These are phyloP conservation scores for Fonsecaea nubica DNA, from an alignment of 2,329 filamentous ascomycete genomes.

Conservation along the genomic window DNA sequence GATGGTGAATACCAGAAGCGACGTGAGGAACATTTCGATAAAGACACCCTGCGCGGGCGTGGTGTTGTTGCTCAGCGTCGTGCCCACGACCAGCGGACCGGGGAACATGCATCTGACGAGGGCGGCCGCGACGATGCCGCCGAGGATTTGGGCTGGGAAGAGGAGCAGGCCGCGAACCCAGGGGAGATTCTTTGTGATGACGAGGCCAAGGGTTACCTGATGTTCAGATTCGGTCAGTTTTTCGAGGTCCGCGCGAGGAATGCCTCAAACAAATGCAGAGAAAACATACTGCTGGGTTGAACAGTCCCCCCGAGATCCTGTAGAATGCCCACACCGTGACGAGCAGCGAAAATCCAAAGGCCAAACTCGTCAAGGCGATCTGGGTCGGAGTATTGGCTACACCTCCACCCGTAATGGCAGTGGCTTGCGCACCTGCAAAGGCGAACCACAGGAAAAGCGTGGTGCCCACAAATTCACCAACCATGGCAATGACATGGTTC, in stretches of 20 bases:
- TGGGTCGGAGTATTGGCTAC: constrained; percentile 15
- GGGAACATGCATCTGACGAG: constrained; percentile 65
- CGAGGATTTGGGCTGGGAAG: constrained; percentile 64
- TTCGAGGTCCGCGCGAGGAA: background rate
- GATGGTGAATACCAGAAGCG: constrained; percentile 67
- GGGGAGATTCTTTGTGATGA: constrained; percentile 62
- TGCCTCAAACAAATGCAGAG: background rate
- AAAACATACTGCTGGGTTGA: constrained; percentile 55
- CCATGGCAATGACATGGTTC: constrained; percentile 47
- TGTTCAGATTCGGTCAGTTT: background rate
- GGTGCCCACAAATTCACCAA: constrained; percentile 61
- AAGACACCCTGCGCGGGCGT: constrained; percentile 66
- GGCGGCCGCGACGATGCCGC: constrained; percentile 65
- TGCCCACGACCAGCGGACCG: constrained; percentile 60
- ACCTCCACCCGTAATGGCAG: constrained; percentile 37
- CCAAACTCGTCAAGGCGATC: constrained; percentile 42
- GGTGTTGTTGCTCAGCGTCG: constrained; percentile 59
- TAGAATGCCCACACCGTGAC: constrained; percentile 63
- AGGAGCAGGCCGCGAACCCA: constrained; percentile 60
- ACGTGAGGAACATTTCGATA: constrained; percentile 70
- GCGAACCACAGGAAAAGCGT: constrained; percentile 58
- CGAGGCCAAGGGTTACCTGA: constrained; percentile 63
- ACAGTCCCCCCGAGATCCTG: constrained; percentile 58
- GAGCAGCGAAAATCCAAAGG: constrained; percentile 55
- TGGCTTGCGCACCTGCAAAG: constrained; percentile 55